Base-by-base conservation (phyloP, 495 filamentous ascomycete species). In the Aspergillus carlsbadensis region DNA sequence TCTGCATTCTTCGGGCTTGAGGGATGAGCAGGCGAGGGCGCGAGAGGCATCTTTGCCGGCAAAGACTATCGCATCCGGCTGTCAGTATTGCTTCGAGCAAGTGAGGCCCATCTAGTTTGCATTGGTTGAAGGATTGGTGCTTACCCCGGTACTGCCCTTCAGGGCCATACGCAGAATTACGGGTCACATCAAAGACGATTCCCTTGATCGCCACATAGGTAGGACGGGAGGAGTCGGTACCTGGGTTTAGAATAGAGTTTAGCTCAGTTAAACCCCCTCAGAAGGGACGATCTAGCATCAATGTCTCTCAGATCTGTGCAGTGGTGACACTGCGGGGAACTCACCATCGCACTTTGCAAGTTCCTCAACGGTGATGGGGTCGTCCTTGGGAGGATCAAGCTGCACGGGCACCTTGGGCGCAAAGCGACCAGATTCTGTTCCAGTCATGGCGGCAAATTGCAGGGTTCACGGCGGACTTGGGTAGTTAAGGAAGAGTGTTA, bases 121-220 rank as follows among this genome's bases (percentile, higher is more conserved):
- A 37, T 15, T 22, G 45, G 20, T 37, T 20, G 15, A 44, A 4
- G 18, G 10, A 17, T 8, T 2, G 44, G 10, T 8, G 67, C 81
- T 53, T 77, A 97, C 94, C 89, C 59, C 89, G 81, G 70, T 98
- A 98, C 54, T 85, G 78, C 18, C 90, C 92, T 6, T 82, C 83
- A n/a, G 86, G 81, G n/a, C 83, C 81, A 65, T 99, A 99, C 29
- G 88, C 84, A 33, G 83, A 79, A 67, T 97, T 98, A 18, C 84
- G 87, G 46, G 80, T 89, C 47, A 99, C 94, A 67, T 99, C 93
- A 65, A 96, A 99, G 40, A 99, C 87, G 56, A 83, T 88, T 55
- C 93, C 92, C 76, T 96, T 98, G 74, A 99, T 98, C 26, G 95
- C 94, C 22, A 99, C 91, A 60, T 92, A 90, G 21, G 86, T 91